Evolutionary conservation across 192 early-diverging fungal genomes (phyloP).

Genomic region (Rhizoclosmatium globosum): DNA sequence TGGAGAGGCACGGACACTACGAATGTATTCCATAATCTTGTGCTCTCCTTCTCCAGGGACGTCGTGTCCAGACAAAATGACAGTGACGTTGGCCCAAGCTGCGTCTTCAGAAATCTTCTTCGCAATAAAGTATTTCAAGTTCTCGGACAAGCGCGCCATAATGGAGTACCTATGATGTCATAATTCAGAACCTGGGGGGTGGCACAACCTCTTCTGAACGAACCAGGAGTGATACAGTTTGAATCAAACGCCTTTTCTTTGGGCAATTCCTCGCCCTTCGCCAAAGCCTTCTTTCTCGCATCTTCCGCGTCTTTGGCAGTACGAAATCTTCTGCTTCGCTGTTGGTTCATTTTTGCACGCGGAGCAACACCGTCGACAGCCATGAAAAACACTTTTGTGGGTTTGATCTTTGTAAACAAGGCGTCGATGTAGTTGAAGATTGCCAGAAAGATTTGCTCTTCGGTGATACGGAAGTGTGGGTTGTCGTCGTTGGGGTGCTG

Average conservation of each 20-base stretch:
- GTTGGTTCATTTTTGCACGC: slow-evolving; percentile 71
- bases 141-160: slow-evolving; percentile 92
- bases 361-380: slow-evolving; percentile 85
- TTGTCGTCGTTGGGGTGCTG: slow-evolving; percentile 88
- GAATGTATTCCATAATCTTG: slow-evolving; percentile 98
- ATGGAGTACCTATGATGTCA: slow-evolving; percentile 77
- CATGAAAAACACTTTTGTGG: slow-evolving; percentile 93
- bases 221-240: slow-evolving; percentile 69
- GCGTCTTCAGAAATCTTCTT: slow-evolving; percentile 87
- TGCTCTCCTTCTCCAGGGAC: slow-evolving; percentile 99
- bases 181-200: background rate
- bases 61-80: slow-evolving; percentile 92
- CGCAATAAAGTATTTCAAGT: slow-evolving; percentile 88
- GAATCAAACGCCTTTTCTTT: slow-evolving; percentile 62
- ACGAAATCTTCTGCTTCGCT: slow-evolving; percentile 63
- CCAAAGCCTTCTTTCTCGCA: slow-evolving; percentile 67
- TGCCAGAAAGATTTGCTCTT: slow-evolving; percentile 90
- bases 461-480: slow-evolving; percentile 86
- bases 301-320: slow-evolving; percentile 65
- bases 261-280: slow-evolving; percentile 75
- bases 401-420: slow-evolving; percentile 90
- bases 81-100: slow-evolving; percentile 84
- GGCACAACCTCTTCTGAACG: background rate
- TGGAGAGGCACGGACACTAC: slow-evolving; percentile 77
- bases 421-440: slow-evolving; percentile 98